Percentiles rank a stretch among this genome's conserved stretches.
phyloP scores from a whole-genome alignment of 78 protist genomes.

The Chrysochromulina tobinii region DNA sequence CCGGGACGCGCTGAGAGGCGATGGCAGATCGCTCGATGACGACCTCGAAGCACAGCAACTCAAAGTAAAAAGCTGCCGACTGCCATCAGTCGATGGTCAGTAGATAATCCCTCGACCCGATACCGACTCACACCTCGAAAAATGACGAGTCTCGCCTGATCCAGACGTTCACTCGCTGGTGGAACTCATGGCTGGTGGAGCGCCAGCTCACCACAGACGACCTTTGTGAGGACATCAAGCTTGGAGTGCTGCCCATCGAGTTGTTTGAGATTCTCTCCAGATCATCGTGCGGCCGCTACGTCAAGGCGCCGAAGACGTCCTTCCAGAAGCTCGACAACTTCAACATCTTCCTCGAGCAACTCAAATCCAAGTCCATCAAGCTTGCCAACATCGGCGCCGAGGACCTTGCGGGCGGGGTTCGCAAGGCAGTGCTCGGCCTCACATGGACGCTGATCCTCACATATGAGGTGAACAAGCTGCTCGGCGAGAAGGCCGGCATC shows the following conservation, averaged over 20 bases:
- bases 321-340: constrained; percentile 74
- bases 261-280: not conserved
- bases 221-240: not conserved
- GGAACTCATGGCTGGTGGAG: not conserved
- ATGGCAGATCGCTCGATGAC: no score
- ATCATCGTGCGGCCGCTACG: not conserved
- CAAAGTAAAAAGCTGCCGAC: no score
- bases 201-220: not conserved
- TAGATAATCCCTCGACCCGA: no score
- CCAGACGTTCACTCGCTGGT: constrained; percentile 12
- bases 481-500: no score
- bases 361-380: constrained; percentile 66
- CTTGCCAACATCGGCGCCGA: constrained; percentile 77
- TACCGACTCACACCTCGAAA: no score
- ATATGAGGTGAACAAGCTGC: constrained; percentile 71
- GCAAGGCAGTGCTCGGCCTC: constrained; percentile 75
- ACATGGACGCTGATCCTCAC: constrained; percentile 79
- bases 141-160: not conserved
- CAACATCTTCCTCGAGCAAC: constrained; percentile 51
- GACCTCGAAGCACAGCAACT: no score
- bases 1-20: no score
- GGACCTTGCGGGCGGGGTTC: constrained; percentile 68
- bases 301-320: constrained; percentile 61
- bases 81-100: no score
- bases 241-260: not conserved